Base-by-base conservation (phyloP, 2,329 filamentous ascomycete species). In the Fonsecaea monophora region DNA sequence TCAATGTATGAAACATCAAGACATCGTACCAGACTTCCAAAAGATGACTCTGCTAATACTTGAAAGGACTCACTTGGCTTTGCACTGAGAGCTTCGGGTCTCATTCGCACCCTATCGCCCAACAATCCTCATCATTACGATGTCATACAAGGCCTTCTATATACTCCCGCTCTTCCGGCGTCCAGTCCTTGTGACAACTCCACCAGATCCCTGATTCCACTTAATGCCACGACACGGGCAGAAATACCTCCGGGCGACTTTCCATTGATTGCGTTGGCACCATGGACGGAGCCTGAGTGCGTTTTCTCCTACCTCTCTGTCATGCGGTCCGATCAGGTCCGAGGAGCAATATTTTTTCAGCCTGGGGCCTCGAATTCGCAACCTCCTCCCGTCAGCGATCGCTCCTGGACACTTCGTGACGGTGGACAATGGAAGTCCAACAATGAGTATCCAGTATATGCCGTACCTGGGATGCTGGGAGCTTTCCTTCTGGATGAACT, bases 391-490 rank as follows among this genome's bases (percentile, higher is more conserved):
- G 81, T 85, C 10, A 86, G 86, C 64, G 88, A 91, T 50, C 75
- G 83, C 0, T 80, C 83, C 1, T 97, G 94, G 94, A 81, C 86
- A 67, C 81, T 96, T 18, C 81, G 87, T 15, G 90, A 92, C 74
- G 84, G 84, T 13, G 87, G 85, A 12, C 80, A 81, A n/a, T 97
- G 93, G 93, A 90, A 88, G 76, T 78, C 80, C 1, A 79, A 82
- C n/a, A 90, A 90, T 73, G 82, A 85, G 34, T 97, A 89, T 73
- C 94, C 94, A 0, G 87, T 97, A 12, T 97, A 95, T 78, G 93
- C 92, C 48, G 82, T 98, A 15, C 86, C 92, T 0, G 88, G 90
- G 6, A 78, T 82, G 9, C 83, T 87, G 21, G 94, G 93, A 25
- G 77, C 80, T 12, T 81, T 84, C 38, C 84, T 97, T 78, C 90